Conservation (phyloP, 2,329 filamentous ascomycete species). For the Proliferodiscus dingleyae region DNA sequence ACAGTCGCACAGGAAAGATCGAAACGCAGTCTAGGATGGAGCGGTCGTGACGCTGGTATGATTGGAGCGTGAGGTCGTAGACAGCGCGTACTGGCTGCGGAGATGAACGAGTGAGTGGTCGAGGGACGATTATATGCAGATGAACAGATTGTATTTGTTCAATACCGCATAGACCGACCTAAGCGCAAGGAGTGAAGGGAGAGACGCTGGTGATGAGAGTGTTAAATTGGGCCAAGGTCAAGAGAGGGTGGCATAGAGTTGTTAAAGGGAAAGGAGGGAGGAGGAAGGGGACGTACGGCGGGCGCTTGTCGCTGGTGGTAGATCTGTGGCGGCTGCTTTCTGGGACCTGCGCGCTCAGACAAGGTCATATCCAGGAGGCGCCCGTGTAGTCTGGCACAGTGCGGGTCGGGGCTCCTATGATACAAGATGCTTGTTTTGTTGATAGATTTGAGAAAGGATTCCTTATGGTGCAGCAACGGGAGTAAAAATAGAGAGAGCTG, state of each 20-base stretch:
- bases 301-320: conserved; percentile 21
- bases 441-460: not conserved
- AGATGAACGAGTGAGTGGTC: conserved; percentile 4
- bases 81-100: conserved; percentile 8
- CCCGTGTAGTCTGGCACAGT: conserved; percentile 11
- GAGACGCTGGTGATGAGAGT: conserved; percentile 2
- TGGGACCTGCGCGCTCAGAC: conserved; percentile 16
- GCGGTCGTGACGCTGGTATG: conserved; percentile 5
- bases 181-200: conserved; percentile 8
- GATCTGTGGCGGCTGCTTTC: conserved; percentile 16
- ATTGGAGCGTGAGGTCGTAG: conserved; percentile 1
- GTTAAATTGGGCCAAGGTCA: conserved; percentile 1
- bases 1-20: not conserved
- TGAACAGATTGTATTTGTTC: conserved; percentile 14
- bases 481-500: not conserved
- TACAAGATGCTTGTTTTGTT: not conserved
- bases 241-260: conserved; percentile 4
- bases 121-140: conserved; percentile 1
- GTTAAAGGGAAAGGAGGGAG: conserved; percentile 7
- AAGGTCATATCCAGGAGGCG: conserved; percentile 8
- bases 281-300: conserved; percentile 18
- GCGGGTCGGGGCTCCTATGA: conserved; percentile 7
- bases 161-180: conserved; percentile 7
- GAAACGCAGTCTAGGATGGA: not conserved
- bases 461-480: not conserved